Conservation (phyloP, 2,329 filamentous ascomycete species). For the Microdochium bolleyi region DNA sequence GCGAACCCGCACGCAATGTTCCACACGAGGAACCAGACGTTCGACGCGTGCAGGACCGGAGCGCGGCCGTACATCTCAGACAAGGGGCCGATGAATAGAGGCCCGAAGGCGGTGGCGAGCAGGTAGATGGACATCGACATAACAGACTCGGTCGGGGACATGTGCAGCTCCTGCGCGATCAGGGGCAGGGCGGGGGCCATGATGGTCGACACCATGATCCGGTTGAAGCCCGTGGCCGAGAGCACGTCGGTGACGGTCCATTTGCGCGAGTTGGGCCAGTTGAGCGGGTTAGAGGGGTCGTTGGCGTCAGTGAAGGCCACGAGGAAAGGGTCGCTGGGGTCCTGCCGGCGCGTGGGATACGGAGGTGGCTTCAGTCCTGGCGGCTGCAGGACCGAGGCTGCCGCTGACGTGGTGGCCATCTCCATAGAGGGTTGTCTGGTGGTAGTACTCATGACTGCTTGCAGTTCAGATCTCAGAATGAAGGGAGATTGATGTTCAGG, state of each 20-base stretch:
- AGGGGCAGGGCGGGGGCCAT: slow-evolving; percentile 39
- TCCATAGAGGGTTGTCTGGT: no score
- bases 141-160: slow-evolving; percentile 36
- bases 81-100: slow-evolving; percentile 31
- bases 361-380: no score
- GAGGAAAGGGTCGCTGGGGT: slow-evolving; percentile 6
- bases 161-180: slow-evolving; percentile 43
- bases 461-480: no score
- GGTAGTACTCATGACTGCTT: no score
- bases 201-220: slow-evolving; percentile 43
- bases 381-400: no score
- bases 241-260: slow-evolving; percentile 41
- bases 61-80: slow-evolving; percentile 41
- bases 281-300: slow-evolving; percentile 27
- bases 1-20: slow-evolving; percentile 36
- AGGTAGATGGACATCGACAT: slow-evolving; percentile 37
- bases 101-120: slow-evolving; percentile 33
- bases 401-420: no score
- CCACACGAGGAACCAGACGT: slow-evolving; percentile 41
- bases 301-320: slow-evolving; percentile 13
- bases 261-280: slow-evolving; percentile 31
- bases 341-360: background rate
- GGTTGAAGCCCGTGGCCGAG: slow-evolving; percentile 40
- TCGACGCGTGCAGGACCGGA: slow-evolving; percentile 31
- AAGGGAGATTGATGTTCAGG: no score